These are phyloP conservation scores for Coemansia sp. DNA, from an alignment of 192 early-diverging fungal genomes.

Conservation along the genomic window DNA sequence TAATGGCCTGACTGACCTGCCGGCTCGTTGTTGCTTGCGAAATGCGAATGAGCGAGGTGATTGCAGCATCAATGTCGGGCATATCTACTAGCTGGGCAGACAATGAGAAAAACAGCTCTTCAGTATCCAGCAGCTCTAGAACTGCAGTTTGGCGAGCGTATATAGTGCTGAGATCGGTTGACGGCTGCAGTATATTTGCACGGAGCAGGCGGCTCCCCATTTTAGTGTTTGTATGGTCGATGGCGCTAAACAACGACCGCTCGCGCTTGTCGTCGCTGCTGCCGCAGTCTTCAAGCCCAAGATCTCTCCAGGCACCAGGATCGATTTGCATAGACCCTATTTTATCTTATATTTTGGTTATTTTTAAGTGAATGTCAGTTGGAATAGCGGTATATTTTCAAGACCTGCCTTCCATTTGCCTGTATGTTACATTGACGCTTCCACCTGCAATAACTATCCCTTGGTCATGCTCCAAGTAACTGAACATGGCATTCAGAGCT, in stretches of 20 bases:
- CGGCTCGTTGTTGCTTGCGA: slow-evolving; percentile 54
- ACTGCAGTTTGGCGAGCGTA: slow-evolving; percentile 33
- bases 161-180: slow-evolving; percentile 38
- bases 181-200: slow-evolving; percentile 75
- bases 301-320: slow-evolving; percentile 42
- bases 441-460: slow-evolving; percentile 14
- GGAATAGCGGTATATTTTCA: neutral
- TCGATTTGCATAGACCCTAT: slow-evolving; percentile 50
- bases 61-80: slow-evolving; percentile 58
- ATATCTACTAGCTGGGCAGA: slow-evolving; percentile 47
- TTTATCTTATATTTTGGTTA: neutral
- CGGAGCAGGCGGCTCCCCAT: slow-evolving; percentile 63
- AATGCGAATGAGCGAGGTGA: slow-evolving; percentile 53
- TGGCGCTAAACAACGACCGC: slow-evolving; percentile 24
- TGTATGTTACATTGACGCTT: slow-evolving; percentile 24
- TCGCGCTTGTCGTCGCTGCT: slow-evolving; percentile 6
- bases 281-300: slow-evolving; percentile 17
- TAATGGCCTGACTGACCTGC: slow-evolving; percentile 63
- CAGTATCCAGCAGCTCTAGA: slow-evolving; percentile 40
- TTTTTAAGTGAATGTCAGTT: neutral
- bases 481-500: slow-evolving; percentile 40
- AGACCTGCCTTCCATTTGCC: slow-evolving; percentile 36
- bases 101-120: slow-evolving; percentile 55
- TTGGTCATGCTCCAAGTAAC: slow-evolving; percentile 20
- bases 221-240: slow-evolving; percentile 35